Percentiles rank a stretch among this genome's conserved stretches.
phyloP scores from a whole-genome alignment of 2,329 filamentous ascomycete genomes.

The Colletotrichum tropicicola region DNA sequence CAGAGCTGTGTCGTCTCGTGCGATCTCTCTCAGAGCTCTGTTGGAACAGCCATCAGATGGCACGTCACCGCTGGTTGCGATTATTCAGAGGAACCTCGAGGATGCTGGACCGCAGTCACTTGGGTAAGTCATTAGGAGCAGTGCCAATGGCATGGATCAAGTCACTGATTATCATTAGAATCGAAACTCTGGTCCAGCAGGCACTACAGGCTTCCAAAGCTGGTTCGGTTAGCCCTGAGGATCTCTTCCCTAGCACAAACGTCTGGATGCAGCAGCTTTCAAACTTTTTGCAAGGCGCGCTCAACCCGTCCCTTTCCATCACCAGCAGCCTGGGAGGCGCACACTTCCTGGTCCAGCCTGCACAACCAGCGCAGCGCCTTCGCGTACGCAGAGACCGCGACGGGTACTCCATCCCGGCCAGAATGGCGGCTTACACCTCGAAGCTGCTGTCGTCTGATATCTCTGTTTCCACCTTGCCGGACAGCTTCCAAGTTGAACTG shows the following conservation, averaged over 20 bases:
- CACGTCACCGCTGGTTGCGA: conserved; percentile 54
- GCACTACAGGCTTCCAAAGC: conserved; percentile 49
- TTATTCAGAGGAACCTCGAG: conserved; percentile 66
- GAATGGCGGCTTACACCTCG: conserved; percentile 77
- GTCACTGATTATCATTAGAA: conserved; percentile 40
- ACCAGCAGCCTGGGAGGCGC: conserved; percentile 78
- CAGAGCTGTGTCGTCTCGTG: conserved; percentile 47
- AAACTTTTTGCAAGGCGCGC: conserved; percentile 59
- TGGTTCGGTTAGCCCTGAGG: conserved; percentile 43
- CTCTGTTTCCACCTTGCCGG: conserved; percentile 48
- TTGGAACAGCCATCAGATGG: conserved; percentile 54
- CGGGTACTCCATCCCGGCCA: conserved; percentile 76
- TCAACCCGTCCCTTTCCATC: conserved; percentile 74
- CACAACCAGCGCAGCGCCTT: conserved; percentile 31
- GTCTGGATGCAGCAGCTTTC: conserved; percentile 73
- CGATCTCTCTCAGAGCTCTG: conserved; percentile 51
- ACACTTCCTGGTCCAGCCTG: conserved; percentile 66
- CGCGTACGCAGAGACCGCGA: conserved; percentile 67
- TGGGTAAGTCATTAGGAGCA: conserved; percentile 47
- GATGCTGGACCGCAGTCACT: conserved; percentile 57
- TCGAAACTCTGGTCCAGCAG: conserved; percentile 63
- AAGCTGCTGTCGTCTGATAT: conserved; percentile 60
- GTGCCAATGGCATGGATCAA: neutral
- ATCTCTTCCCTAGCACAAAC: conserved; percentile 69
- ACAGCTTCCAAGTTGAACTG: conserved; percentile 56